Percentiles rank a stretch among this genome's conserved stretches.
Evolutionary conservation across 179 eudicot species (phyloP).

Genomic region (Drosera spatulata): DNA sequence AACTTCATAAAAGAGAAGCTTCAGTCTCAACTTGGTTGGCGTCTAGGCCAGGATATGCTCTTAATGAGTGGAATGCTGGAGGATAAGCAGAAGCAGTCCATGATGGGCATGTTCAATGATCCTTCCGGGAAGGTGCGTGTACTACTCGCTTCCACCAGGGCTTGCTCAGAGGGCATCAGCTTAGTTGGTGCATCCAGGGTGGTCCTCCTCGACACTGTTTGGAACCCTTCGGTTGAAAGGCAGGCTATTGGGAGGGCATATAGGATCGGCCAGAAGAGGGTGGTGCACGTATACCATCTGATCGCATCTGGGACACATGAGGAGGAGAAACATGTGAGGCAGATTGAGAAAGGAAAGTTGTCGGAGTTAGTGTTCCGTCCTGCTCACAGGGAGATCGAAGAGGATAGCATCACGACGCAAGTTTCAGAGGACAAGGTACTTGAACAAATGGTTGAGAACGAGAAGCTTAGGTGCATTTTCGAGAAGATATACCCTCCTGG

Average conservation of each 20-base stretch:
- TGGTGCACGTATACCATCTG: conserved; percentile 25
- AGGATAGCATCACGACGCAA: neutral
- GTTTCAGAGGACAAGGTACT: conserved; percentile 35
- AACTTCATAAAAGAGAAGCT: conserved; percentile 12
- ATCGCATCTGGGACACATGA: conserved; percentile 16
- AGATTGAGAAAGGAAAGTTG: conserved; percentile 17
- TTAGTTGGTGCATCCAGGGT: conserved; percentile 40
- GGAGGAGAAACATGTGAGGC: conserved; percentile 12
- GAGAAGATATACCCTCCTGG: conserved; percentile 41
- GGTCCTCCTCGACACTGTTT: conserved; percentile 28
- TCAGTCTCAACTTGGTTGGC: conserved; percentile 14
- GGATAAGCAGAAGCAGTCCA: conserved; percentile 10
- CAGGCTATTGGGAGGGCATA: conserved; percentile 42
- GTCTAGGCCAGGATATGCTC: conserved; percentile 12
- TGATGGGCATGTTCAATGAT: conserved; percentile 21
- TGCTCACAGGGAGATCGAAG: conserved; percentile 5
- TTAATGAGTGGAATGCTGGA: conserved; percentile 21
- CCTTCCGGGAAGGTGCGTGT: conserved; percentile 17
- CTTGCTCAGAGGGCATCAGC: conserved; percentile 34
- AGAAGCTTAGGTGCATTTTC: conserved; percentile 27
- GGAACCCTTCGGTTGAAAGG: conserved; percentile 40
- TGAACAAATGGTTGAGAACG: conserved; percentile 37
- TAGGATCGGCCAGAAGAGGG: conserved; percentile 26
- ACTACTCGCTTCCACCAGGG: conserved; percentile 32
- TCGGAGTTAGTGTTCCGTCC: conserved; percentile 23